Conservation (phyloP, 2,329 filamentous ascomycete species). For the Fusarium sp. region DNA sequence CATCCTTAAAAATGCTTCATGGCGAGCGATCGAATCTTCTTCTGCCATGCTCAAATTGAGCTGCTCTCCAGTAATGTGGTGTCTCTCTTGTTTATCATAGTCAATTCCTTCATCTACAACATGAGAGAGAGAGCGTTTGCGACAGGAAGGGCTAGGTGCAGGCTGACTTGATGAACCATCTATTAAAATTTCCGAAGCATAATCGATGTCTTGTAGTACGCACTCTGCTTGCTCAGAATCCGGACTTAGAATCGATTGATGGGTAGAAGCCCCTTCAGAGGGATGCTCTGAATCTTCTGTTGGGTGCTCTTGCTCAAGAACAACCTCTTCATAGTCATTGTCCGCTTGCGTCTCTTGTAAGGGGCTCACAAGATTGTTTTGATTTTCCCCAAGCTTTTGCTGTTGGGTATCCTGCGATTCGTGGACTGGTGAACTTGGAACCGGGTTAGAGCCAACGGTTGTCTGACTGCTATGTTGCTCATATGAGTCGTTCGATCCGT, state of each 20-base stretch:
- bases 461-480: conserved; percentile 33
- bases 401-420: neutral
- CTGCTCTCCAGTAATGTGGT: conserved; percentile 28
- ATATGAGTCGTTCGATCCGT: neutral
- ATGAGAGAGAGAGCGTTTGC: conserved; percentile 43
- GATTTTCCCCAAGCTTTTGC: neutral
- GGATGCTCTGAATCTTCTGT: neutral
- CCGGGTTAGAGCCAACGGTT: conserved; percentile 19
- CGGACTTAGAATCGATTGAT: neutral
- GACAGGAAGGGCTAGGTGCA: neutral
- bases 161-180: neutral
- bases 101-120: conserved; percentile 6
- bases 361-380: conserved; percentile 1
- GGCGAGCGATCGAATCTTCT: conserved; percentile 45
- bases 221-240: neutral
- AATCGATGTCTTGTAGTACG: neutral
- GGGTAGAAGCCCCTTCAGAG: neutral
- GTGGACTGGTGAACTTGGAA: conserved; percentile 15
- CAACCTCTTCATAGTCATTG: neutral
- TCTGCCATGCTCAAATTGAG: conserved; percentile 13
- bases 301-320: neutral
- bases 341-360: conserved; percentile 23
- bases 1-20: conserved; percentile 54
- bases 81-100: neutral
- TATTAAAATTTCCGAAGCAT: neutral